Evolutionary conservation across 306 rosid species (phyloP).

Genomic region (Cyclanthera cordifolia): DNA sequence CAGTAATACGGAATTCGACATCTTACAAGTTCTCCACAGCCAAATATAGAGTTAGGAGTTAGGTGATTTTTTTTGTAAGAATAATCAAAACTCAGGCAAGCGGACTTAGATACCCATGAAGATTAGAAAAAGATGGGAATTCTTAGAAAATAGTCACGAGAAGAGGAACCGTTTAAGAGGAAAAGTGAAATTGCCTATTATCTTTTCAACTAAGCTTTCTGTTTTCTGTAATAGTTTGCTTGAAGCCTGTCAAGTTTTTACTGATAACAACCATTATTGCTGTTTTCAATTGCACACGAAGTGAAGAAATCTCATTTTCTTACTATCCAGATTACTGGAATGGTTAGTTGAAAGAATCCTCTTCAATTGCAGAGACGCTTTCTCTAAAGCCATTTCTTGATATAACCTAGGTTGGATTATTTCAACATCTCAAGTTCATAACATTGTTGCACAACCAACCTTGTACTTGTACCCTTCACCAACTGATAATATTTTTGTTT

Average conservation of each 20-base stretch:
- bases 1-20: too few relatives aligned
- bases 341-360: not conserved
- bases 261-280: not conserved
- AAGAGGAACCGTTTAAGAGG: not conserved
- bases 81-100: not conserved
- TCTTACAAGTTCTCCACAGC: too few relatives aligned
- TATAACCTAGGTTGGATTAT: not conserved
- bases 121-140: not conserved
- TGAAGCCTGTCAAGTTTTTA: not conserved
- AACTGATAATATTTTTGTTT: not conserved
- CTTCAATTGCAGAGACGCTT: not conserved
- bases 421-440: conserved; percentile 1
- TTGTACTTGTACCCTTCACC: not conserved
- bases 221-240: too few relatives aligned
- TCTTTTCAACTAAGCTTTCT: too few relatives aligned
- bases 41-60: too few relatives aligned
- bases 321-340: not conserved
- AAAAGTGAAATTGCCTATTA: not conserved
- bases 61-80: not conserved
- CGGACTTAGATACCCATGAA: too few relatives aligned
- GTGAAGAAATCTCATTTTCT: not conserved
- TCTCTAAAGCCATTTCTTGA: too few relatives aligned
- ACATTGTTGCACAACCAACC: not conserved
- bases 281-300: too few relatives aligned
- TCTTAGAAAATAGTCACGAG: not conserved